These are phyloP conservation scores for Coffea humblotiana DNA, from an alignment of 305 asterid species.

Conservation along the genomic window DNA sequence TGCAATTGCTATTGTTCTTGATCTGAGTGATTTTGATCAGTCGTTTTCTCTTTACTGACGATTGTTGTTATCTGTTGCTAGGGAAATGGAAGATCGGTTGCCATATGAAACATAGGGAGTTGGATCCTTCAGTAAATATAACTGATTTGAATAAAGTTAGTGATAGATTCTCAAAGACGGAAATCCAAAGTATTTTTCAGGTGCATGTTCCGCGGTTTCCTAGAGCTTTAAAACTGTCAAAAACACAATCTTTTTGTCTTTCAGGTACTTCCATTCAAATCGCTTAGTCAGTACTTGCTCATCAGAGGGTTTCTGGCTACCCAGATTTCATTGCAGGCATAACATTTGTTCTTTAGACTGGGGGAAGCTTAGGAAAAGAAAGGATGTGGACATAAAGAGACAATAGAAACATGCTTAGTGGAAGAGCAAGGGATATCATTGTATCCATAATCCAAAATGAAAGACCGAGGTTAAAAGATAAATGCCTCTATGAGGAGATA, in stretches of 20 bases:
- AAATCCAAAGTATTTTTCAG: slow-evolving; percentile 40
- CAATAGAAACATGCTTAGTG: not conserved
- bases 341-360: not conserved
- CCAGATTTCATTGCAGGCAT: too few relatives aligned
- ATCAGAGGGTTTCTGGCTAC: not conserved
- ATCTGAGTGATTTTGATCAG: not conserved
- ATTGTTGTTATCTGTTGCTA: slow-evolving; percentile 32
- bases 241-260: not conserved
- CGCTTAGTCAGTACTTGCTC: not conserved
- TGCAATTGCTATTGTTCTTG: not conserved
- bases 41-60: slow-evolving; percentile 16
- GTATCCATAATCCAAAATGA: not conserved
- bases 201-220: slow-evolving; percentile 30
- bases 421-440: not conserved
- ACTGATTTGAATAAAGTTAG: slow-evolving; percentile 29
- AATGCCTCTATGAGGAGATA: slow-evolving; percentile 1
- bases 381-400: not conserved
- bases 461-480: not conserved
- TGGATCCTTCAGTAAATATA: slow-evolving; percentile 30
- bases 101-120: slow-evolving; percentile 37
- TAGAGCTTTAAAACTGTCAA: not conserved
- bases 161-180: slow-evolving; percentile 30
- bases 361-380: not conserved
- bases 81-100: slow-evolving; percentile 46
- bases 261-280: not conserved